Evolutionary conservation across 768 basidiomycete genomes (phyloP), one percentile per base, ranked within the genome.

Genomic region (Boletus rubropictus): DNA sequence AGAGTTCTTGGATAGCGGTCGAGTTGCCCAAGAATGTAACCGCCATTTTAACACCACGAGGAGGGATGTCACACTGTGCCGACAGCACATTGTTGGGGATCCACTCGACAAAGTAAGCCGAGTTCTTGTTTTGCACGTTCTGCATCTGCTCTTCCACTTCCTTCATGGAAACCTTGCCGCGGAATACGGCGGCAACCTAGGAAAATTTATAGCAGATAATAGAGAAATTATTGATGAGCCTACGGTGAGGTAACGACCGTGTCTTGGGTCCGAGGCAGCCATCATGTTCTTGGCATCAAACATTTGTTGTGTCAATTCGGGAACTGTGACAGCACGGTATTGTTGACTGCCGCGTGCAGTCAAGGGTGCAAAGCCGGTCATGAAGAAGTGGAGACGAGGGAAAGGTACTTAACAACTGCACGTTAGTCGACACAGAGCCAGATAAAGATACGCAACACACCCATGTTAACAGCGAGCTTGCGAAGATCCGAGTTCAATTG

Each of bases 271-370:
- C 20, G 89, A 89, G 20, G 96, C 96, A 58, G 94, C 92, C 93
- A 97, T 95, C 91, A 95, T 94, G 84, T 97, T 97, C 82, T 96
- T 97, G 37, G 93, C 90, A 60, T 97, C 95, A 69, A 98, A 99
- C 94, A 98, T 98, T 64, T 99, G 96, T 65, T 92, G 88, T 7
- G 96, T 97, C 51, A 99, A 79, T 70, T 99, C 96, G 27, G 96
- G 92, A 33, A 99, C 94, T 48, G 89, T 90, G 60, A 98, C 90
- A 31, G 93, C 92, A 52, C 96, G 89, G 79, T 93, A 99, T 61
- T 91, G 86, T 60, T 90, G 89, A 67, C 88, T 91, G 44, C 91
- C 91, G 32, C 92, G 87, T 29, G 96, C 89, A 40, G 93, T 95
- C 50, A 98, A 74, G 27, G 94, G 94, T 50, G 94, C 94, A 56